Evolutionary conservation across 225 moss, liverwort and hornwort genomes (phyloP), one percentile per base, ranked within the genome.

Genomic region (Bryoerythrophyllum caledonicum): DNA sequence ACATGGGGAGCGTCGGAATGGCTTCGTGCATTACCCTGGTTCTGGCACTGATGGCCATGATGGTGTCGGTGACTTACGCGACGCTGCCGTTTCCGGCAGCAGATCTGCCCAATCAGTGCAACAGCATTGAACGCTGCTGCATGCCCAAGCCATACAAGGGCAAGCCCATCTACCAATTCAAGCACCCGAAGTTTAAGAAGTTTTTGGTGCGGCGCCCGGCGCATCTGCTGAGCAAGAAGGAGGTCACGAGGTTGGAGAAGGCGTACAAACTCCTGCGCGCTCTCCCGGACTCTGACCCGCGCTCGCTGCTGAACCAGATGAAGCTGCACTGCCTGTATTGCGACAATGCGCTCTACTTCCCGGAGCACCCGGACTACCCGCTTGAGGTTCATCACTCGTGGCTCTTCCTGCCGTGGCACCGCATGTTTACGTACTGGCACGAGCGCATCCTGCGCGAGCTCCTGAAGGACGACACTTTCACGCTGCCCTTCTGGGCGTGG

Each of bases 381-480:
- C 66, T 92, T 0, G 89, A 90, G 46, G 23, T 92, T 26, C 91
- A 92, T 74, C 74, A 76, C 46, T 60, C 68, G 1, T 92, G 91
- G 91, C 24, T 79, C 5, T 92, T 92, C 60, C 52, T 86, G 1
- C 92, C 92, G 0, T 92, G 86, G 88, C 92, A 92, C 60, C 82
- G 92, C 5, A 44, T 70, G 63, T 88, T 82, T 74, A 0, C 82
- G n/a, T 92, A 88, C 66, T 92, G 88, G 74, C 90, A 90, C 40
- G 92, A 92, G 35, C 79, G 88, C 58, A 92, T 90, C 28, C 71
- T 92, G 0, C 55, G 63, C 2, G 59, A 80, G 27, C 8, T 92
- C 1, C 58, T 92, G 0, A 27, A 74, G 14, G 92, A 92, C 21
- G 72, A 79, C 13, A 48, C 83, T 1, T 92, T 92, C 44, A 46